Base-by-base conservation (phyloP, 169 alveolate species). In the Toxoplasma gondii region DNA sequence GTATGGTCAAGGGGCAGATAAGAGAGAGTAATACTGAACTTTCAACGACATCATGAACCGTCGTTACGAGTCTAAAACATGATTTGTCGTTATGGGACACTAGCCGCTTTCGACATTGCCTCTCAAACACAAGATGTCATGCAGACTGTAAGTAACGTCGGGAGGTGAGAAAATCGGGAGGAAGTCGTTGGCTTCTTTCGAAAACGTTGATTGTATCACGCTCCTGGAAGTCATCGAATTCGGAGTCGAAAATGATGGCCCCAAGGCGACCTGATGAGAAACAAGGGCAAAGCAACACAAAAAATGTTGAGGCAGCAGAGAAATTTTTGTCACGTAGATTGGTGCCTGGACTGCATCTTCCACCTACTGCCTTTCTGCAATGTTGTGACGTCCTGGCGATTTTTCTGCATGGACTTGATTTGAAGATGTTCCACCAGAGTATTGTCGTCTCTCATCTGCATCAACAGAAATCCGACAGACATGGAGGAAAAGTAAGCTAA, bases 371-470 rank as follows among this genome's bases (percentile, higher is more conserved):
- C 93, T 70, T 90, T 90, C 16, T 69, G 88, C 38, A 90, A 31
- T 19, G 74, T 12, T 1, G 88, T 43, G 45, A 70, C 93, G 27
- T 43, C 88, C 74, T 90, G 64, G n/a, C 82, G 81, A 67, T 80
- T 90, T 38, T 70, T 90, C 70, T 90, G 93, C 93, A 90, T 90
- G 43, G 93, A 90, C 78, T 90, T 90, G 69, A 90, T 69, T 53
- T 44, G 58, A 41, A 90, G 88, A 2, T 54, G 41, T 36, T 90
- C 93, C 34, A 38, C 88, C 31, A 90, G 45, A 34, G 45, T 22
- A 43, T 17, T 9, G 17, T 69, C 93, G 34, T 90, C 74, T 12
- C 93, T 43, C 24, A 70, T 45, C 93, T 90, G 88, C 44, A 43
- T 7, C 17, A 0, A 45, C 22, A 90, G 39, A 38, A 0, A 49